phyloP scores from a whole-genome alignment of 1,139 yeast species.

The Candida tetrigidarum region DNA sequence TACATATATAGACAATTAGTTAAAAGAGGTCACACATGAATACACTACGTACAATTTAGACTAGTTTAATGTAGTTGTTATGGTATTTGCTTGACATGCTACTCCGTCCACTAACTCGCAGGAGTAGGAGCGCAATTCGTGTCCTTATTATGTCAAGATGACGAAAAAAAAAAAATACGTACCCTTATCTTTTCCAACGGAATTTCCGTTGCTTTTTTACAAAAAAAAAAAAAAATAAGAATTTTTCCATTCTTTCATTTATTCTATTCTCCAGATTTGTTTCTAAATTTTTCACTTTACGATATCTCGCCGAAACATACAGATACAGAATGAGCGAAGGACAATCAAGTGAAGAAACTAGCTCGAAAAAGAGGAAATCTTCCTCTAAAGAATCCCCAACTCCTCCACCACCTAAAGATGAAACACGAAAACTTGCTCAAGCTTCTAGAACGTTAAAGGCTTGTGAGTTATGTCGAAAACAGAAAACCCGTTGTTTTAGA shows the following conservation, averaged over 20 bases:
- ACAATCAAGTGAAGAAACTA: neutral
- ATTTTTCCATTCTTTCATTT: too few species aligned
- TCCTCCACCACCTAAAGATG: constrained; percentile 9
- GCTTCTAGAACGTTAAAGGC: constrained; percentile 59
- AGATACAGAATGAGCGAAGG: neutral
- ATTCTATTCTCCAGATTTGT: neutral
- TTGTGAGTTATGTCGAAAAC: constrained; percentile 61
- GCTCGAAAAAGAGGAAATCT: constrained; percentile 3
- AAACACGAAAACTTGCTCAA: constrained; percentile 28
- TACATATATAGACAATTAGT: too few species aligned
- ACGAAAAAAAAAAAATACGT: too few species aligned
- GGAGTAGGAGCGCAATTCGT: neutral
- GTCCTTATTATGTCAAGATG: neutral
- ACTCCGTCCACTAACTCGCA: too few species aligned
- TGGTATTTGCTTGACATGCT: too few species aligned
- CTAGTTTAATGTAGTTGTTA: too few species aligned
- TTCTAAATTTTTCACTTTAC: neutral
- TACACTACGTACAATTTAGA: too few species aligned
- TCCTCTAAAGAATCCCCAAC: neutral
- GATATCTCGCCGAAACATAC: neutral
- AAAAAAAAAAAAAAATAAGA: neutral
- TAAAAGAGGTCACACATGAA: too few species aligned
- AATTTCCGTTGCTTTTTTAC: neutral
- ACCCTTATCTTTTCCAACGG: constrained; percentile 2
- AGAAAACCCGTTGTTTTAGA: constrained; percentile 66